phyloP scores from a whole-genome alignment of 2,329 filamentous ascomycete species.

The Thielaviopsis punctulata region DNA sequence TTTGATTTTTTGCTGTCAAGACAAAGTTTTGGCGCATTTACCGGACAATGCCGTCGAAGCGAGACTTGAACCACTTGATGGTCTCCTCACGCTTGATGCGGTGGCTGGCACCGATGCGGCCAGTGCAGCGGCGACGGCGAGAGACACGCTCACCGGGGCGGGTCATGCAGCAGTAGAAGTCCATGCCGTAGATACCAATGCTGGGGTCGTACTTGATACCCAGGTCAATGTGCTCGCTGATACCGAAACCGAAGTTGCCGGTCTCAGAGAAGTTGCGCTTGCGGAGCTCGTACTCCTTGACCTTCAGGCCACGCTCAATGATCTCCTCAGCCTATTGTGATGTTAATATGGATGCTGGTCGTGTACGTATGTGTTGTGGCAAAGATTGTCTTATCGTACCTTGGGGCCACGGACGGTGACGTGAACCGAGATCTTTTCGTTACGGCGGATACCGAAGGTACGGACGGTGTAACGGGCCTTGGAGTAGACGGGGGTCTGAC shows the following conservation, averaged over 20 bases:
- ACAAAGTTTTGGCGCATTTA: conserved; percentile 37
- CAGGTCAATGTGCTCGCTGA: conserved; percentile 99
- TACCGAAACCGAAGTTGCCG: conserved; percentile 99
- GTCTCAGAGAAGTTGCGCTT: conserved; percentile 99
- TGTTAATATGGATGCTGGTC: conserved; percentile 15
- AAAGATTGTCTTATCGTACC: conserved; percentile 18
- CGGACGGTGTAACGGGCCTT: conserved; percentile 99
- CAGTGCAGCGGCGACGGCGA: conserved; percentile 81
- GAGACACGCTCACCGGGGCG: conserved; percentile 95
- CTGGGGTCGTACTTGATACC: conserved; percentile 99
- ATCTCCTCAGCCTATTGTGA: conserved; percentile 74
- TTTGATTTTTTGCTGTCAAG: conserved; percentile 11
- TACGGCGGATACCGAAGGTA: conserved; percentile 99
- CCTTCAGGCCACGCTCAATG: conserved; percentile 99
- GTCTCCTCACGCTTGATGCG: conserved; percentile 89
- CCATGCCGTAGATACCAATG: conserved; percentile 99
- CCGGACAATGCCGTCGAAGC: conserved; percentile 97
- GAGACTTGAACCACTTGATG: conserved; percentile 81
- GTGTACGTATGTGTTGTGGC: not conserved
- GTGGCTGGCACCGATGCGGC: conserved; percentile 73
- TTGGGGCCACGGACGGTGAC: conserved; percentile 97
- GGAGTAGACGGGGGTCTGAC: conserved; percentile 99
- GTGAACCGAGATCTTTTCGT: conserved; percentile 99
- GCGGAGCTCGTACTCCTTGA: conserved; percentile 99
- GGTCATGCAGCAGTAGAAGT: conserved; percentile 99